Evolutionary conservation across 2,329 filamentous ascomycete genomes (phyloP), one percentile per base, ranked within the genome.

Genomic region (Davidsoniella virescens): DNA sequence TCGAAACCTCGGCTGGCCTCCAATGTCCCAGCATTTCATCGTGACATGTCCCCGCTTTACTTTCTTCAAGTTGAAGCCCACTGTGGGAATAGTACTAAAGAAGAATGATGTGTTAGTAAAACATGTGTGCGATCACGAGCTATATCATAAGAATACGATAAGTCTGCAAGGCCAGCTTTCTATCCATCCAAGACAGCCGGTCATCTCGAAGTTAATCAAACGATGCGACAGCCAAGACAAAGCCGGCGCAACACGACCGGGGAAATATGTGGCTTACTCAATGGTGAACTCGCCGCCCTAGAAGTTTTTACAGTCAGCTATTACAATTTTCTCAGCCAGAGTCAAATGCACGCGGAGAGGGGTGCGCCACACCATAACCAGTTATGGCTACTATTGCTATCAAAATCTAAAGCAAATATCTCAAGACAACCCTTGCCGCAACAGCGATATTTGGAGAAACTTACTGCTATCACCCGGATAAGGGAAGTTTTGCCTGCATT

Each of bases 1-100:
- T 61, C 92, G 84, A 70, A 96, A 98, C 57, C 90, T 79, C 59
- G 92, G 90, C 68, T 98, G 92, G 49, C 92, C 92, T 59, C 92
- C 92, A 56, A 98, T 79, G 70, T 98, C 92, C 92, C 92, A 98
- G 68, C 92, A 98, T 69, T 96, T 96, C 61, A 98, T 74, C 59
- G 92, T 94, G 64, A 98, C 92, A 76, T 96, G 90, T 59, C 92
- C 92, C 63, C 92, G 90, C 69, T 95, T 88, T 59, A 98, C 87
- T 58, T 84, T 82, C 74, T 96, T 96, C 80, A 95, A 94, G 67
- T 96, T 98, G 73, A 96, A 96, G 57, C 92, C 92, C 60, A 98
- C 90, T 14, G 92, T 98, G 55, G 92, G 92, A 65, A 96, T 95
- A 57, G 90, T 94, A 72, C 90, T 96, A 70, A 62, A 67, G 57